A percentile compares a stretch with the other conserved stretches of the same genome.
Conservation (phyloP, 805 yeast genomes). For the Phaffomyces opuntiae region DNA sequence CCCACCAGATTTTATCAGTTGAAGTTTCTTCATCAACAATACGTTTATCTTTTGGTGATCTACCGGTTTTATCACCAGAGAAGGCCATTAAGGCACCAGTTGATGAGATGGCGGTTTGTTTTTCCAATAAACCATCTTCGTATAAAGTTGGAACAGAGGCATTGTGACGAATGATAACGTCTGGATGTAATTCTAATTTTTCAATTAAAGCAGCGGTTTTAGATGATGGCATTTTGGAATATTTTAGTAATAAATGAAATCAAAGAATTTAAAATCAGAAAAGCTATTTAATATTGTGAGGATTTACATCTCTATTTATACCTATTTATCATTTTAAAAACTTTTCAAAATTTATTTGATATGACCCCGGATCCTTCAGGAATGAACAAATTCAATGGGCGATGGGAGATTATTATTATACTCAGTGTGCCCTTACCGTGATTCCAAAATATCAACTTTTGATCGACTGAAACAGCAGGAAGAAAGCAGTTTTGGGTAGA, state of each 20-base stretch:
- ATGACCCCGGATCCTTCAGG: conserved; percentile 1
- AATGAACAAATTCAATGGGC: neutral
- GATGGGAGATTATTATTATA: neutral
- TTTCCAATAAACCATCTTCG: conserved; percentile 89
- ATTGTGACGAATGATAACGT: conserved; percentile 73
- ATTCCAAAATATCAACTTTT: neutral
- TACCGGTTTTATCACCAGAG: conserved; percentile 94
- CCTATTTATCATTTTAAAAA: neutral
- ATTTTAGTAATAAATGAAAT: neutral
- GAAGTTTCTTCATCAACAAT: conserved; percentile 93
- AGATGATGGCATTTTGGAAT: conserved; percentile 21
- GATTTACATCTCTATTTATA: conserved; percentile 5
- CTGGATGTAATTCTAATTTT: conserved; percentile 46
- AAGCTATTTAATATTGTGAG: neutral
- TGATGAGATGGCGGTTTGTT: conserved; percentile 84
- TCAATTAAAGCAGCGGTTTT: conserved; percentile 19
- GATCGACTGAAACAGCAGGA: no score
- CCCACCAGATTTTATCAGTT: conserved; percentile 92
- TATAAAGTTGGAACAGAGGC: conserved; percentile 89
- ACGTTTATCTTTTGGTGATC: conserved; percentile 98
- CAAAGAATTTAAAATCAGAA: neutral
- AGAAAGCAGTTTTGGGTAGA: no score
- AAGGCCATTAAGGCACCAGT: conserved; percentile 94
- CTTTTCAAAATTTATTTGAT: neutral
- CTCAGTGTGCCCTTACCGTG: neutral